Percentiles rank a stretch among this genome's conserved stretches.
phyloP scores from a whole-genome alignment of 108 stramenopile genomes.

The Cyclotella kingstonii region DNA sequence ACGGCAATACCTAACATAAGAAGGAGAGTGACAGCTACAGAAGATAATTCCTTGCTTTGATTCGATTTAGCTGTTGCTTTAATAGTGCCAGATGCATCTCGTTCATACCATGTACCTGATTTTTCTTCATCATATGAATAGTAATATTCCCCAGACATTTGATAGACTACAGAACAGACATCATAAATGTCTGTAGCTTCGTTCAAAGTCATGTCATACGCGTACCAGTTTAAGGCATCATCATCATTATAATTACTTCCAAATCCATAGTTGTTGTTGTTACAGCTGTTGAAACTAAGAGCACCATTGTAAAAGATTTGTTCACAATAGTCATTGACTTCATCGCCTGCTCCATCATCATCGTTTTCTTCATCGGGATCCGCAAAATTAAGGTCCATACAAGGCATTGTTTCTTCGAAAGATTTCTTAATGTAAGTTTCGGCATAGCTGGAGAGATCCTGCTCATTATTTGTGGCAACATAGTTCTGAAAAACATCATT shows the following conservation, averaged over 20 bases:
- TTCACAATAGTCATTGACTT: slow-evolving; percentile 16
- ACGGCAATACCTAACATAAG: slow-evolving; percentile 5
- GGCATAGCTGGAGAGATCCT: slow-evolving; percentile 4
- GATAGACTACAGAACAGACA: slow-evolving; percentile 29
- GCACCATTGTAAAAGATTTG: slow-evolving; percentile 24
- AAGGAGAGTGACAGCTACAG: slow-evolving; percentile 1
- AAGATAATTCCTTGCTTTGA: not conserved
- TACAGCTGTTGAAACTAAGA: slow-evolving; percentile 29
- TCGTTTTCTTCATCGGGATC: slow-evolving; percentile 4
- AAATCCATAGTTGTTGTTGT: slow-evolving; percentile 5
- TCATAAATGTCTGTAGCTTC: slow-evolving; percentile 19
- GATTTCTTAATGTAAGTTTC: slow-evolving; percentile 26
- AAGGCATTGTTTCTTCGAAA: slow-evolving; percentile 17
- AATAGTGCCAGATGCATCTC: slow-evolving; percentile 3
- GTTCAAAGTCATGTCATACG: slow-evolving; percentile 26
- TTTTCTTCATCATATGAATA: slow-evolving; percentile 29
- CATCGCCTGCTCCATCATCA: slow-evolving; percentile 8
- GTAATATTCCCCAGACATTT: slow-evolving; percentile 16
- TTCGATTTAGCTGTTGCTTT: not conserved
- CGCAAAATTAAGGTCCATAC: slow-evolving; percentile 6
- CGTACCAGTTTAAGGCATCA: slow-evolving; percentile 22
- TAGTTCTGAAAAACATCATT: slow-evolving; percentile 14
- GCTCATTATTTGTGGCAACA: slow-evolving; percentile 4
- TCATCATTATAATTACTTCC: slow-evolving; percentile 12
- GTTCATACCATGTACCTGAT: slow-evolving; percentile 28